phyloP scores from a whole-genome alignment of 2,329 filamentous ascomycete genomes.

The Claviceps maximensis region DNA sequence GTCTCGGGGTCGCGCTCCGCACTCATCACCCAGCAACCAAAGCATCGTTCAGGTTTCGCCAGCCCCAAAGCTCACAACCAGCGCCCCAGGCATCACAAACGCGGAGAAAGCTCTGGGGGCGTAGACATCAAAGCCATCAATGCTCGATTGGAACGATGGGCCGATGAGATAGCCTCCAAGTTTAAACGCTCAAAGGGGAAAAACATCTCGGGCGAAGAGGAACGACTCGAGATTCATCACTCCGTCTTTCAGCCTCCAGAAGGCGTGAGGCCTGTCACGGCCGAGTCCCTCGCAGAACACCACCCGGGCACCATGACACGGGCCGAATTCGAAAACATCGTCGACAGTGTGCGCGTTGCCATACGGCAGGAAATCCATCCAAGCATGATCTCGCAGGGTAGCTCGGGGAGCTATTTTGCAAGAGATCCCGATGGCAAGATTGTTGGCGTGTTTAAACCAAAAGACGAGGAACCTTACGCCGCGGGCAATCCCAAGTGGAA shows the following conservation, averaged over 20 bases:
- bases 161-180: conserved; percentile 91
- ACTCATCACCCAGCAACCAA: conserved; percentile 48
- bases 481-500: conserved; percentile 98
- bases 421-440: conserved; percentile 84
- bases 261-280: conserved; percentile 66
- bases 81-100: conserved; percentile 31
- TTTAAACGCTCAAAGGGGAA: conserved; percentile 79
- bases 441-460: conserved; percentile 96
- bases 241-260: conserved; percentile 93
- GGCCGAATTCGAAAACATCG: conserved; percentile 71
- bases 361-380: conserved; percentile 88
- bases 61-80: conserved; percentile 31
- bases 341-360: conserved; percentile 79
- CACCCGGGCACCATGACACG: conserved; percentile 59
- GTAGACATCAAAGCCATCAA: conserved; percentile 99
- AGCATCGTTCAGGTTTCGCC: conserved; percentile 46
- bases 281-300: conserved; percentile 54
- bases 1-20: conserved; percentile 50
- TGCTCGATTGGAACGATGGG: conserved; percentile 86
- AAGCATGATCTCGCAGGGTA: conserved; percentile 91
- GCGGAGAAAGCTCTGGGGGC: conserved; percentile 60
- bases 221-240: conserved; percentile 88
- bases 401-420: conserved; percentile 96
- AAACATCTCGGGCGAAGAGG: conserved; percentile 60
- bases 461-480: conserved; percentile 96